These are phyloP conservation scores for Dactylonectria estremocensis DNA, from an alignment of 2,329 filamentous ascomycete genomes.

Conservation along the genomic window DNA sequence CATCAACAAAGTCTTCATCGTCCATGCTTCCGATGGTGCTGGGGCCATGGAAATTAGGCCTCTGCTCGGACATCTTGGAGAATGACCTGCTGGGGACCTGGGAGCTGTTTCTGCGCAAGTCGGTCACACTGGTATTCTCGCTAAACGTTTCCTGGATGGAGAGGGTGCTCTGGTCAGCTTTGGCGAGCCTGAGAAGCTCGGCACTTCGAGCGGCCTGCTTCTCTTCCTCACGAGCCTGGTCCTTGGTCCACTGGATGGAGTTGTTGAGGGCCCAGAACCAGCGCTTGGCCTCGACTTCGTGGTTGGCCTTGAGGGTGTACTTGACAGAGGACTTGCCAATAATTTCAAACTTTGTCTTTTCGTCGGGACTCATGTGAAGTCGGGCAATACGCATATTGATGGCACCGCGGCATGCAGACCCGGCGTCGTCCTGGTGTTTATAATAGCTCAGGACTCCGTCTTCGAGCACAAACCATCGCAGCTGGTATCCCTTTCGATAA, in stretches of 20 bases:
- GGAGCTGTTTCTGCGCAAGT: slow-evolving; percentile 61
- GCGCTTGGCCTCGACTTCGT: slow-evolving; percentile 96
- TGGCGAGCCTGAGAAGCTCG: slow-evolving; percentile 83
- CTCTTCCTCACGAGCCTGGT: slow-evolving; percentile 94
- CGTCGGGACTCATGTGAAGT: slow-evolving; percentile 95
- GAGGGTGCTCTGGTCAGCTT: slow-evolving; percentile 77
- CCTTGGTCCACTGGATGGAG: slow-evolving; percentile 98
- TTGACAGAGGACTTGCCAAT: slow-evolving; percentile 98
- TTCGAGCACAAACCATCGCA: slow-evolving; percentile 97
- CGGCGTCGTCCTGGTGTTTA: slow-evolving; percentile 98
- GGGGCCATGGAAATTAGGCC: slow-evolving; percentile 55
- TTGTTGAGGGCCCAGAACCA: slow-evolving; percentile 99
- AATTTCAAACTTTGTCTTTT: slow-evolving; percentile 98
- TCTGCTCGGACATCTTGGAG: slow-evolving; percentile 51
- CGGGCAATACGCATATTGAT: slow-evolving; percentile 99
- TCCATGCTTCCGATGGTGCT: slow-evolving; percentile 66
- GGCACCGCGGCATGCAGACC: slow-evolving; percentile 94
- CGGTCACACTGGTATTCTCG: slow-evolving; percentile 67
- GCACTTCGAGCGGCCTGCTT: slow-evolving; percentile 81
- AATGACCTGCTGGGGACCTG: slow-evolving; percentile 57
- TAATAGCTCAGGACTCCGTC: slow-evolving; percentile 99
- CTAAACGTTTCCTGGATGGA: slow-evolving; percentile 64
- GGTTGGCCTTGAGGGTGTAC: slow-evolving; percentile 97
- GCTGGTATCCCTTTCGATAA: slow-evolving; percentile 96
- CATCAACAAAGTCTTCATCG: slow-evolving; percentile 68